Evolutionary conservation across 2,329 filamentous ascomycete genomes (phyloP).

Genomic region (Penicillium italicum): DNA sequence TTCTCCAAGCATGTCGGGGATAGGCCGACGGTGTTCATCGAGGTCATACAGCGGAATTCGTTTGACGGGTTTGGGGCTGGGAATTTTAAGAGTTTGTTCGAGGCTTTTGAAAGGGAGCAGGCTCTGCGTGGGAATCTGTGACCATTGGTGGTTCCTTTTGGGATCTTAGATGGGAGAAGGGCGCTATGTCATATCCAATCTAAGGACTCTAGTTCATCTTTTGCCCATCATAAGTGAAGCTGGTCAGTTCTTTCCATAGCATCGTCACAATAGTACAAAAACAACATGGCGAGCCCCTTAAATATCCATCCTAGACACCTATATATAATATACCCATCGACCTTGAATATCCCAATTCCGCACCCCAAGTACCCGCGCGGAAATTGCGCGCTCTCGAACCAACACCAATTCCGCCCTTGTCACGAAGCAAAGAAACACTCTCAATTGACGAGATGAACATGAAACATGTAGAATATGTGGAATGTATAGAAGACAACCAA

Average conservation of each 20-base stretch:
- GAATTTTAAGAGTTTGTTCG: conserved; percentile 89
- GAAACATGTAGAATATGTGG: neutral
- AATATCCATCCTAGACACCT: neutral
- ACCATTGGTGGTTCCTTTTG: neutral
- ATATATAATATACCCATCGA: neutral
- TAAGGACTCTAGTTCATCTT: neutral
- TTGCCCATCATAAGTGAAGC: neutral
- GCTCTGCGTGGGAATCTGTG: conserved; percentile 74
- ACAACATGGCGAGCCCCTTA: neutral
- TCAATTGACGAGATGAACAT: neutral
- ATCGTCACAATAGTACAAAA: too few species aligned
- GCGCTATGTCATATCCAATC: neutral
- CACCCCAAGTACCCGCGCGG: neutral
- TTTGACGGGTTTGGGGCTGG: conserved; percentile 89
- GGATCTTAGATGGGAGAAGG: neutral
- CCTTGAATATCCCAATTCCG: conserved; percentile 1
- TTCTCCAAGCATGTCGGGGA: conserved; percentile 84
- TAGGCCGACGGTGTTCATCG: conserved; percentile 87
- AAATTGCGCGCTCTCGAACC: conserved; percentile 1
- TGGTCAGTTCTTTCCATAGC: too few species aligned
- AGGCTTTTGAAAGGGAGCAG: conserved; percentile 90
- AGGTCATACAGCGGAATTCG: conserved; percentile 84
- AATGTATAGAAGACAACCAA: too few species aligned
- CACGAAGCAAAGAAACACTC: neutral
- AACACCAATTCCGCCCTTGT: neutral